Conservation (phyloP, 73 alveolate genomes). For the Uronychia setigera region DNA sequence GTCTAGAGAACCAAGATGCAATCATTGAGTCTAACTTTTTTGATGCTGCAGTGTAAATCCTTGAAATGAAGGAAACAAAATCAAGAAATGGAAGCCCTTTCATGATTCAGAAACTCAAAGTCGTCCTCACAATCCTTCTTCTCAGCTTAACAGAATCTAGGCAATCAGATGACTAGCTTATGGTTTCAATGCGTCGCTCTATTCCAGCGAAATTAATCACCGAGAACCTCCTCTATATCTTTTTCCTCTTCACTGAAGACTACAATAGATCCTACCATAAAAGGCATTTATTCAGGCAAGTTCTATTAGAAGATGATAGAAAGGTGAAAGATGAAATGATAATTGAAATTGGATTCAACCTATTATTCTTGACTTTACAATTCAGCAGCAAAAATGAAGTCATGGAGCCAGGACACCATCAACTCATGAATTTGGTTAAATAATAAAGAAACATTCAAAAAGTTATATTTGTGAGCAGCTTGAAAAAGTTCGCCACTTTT, state of each 20-base stretch:
- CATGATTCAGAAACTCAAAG: constrained; percentile 26
- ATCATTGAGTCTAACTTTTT: constrained; percentile 40
- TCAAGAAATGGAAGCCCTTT: constrained; percentile 10
- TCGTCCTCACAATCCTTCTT: constrained; percentile 24
- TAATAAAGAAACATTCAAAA: no score
- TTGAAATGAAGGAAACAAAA: constrained; percentile 9
- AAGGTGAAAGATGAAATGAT: constrained; percentile 30
- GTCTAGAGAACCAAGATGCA: constrained; percentile 29
- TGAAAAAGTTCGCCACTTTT: no score
- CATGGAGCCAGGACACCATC: no score
- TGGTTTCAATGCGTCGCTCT: constrained; percentile 38
- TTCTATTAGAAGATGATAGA: constrained; percentile 23
- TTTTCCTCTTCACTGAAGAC: constrained; percentile 28
- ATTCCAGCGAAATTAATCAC: constrained; percentile 28
- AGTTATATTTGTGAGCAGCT: no score
- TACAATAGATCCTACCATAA: constrained; percentile 23
- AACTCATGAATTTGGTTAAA: no score
- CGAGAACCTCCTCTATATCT: constrained; percentile 29
- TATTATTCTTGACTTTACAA: constrained; percentile 30
- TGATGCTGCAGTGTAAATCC: constrained; percentile 18
- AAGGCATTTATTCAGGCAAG: constrained; percentile 7
- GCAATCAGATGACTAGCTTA: constrained; percentile 25
- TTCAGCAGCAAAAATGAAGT: constrained; percentile 40
- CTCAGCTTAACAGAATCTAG: constrained; percentile 35
- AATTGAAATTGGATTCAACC: constrained; percentile 45